Evolutionary conservation across 495 filamentous ascomycete genomes (phyloP), one percentile per base, ranked within the genome.

Genomic region (Hypoxylon fuscum): DNA sequence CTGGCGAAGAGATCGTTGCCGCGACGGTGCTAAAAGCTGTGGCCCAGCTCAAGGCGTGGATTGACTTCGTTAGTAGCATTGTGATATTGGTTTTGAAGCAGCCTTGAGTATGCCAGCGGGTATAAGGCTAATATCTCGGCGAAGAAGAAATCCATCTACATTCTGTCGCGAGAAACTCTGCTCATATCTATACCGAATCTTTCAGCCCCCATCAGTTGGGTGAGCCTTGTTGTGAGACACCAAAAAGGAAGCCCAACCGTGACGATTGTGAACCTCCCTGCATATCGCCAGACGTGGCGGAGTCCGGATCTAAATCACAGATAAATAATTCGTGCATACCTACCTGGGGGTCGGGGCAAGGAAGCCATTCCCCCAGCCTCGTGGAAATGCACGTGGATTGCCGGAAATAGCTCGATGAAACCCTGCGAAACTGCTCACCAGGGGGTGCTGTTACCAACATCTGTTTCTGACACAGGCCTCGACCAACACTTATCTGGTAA

Each of bases 321-420:
- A 59, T 46, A 51, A 14, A 32, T 21, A 43, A 31, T 41, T 40
- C 12, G 50, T 15, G 22, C 51, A 47, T 35, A 46, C 52, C 56
- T 35, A 46, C 52, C 56, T 52, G 56, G 62, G 62, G 57, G 31
- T 41, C 4, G 15, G 14, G 47, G 52, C 56, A 61, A 45, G 56
- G 63, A 48, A 50, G 18, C 27, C 29, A 55, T 40, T 65, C 62
- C 62, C 22, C 38, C 43, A 55, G 55, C 55, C 60, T 65, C 37
- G 55, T 25, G 55, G 22, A 37, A 41, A 25, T 15, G 43, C 55
- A 59, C 44, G 38, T 65, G 50, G 49, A 10, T 40, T 51, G 3
- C 55, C 49, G 5, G 23, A 65, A 59, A 51, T 59, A 59, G 55
- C 10, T 46, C 2, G 18, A 43, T 61, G 57, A 53, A 57, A 61